A percentile compares a stretch with the other conserved stretches of the same genome.
These are phyloP conservation scores for Meira nashicola DNA, from an alignment of 1,284 basidiomycete species.

Conservation along the genomic window DNA sequence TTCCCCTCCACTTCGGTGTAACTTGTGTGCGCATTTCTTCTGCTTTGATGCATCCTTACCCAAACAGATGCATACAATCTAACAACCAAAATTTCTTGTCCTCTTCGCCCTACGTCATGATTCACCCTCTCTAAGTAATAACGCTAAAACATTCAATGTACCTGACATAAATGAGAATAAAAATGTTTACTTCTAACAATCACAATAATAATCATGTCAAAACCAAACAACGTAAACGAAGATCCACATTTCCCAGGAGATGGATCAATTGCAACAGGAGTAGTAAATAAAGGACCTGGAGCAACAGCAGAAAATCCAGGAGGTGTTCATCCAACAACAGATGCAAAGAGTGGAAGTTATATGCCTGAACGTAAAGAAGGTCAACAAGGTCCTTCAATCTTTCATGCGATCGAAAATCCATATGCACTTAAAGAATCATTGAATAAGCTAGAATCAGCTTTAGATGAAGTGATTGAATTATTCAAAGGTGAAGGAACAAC, in stretches of 20 bases:
- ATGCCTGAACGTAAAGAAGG: conserved; percentile 2
- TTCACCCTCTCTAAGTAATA: too few relatives aligned
- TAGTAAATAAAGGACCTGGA: background rate
- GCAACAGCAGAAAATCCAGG: conserved; percentile 13
- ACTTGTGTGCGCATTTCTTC: too few relatives aligned
- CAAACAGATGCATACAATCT: too few relatives aligned
- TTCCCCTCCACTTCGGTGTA: too few relatives aligned
- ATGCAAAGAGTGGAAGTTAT: conserved; percentile 14
- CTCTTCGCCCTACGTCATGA: too few relatives aligned
- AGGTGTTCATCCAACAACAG: conserved; percentile 8
- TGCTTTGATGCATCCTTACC: too few relatives aligned
- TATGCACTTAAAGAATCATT: conserved; percentile 37
- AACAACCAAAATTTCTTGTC: too few relatives aligned
- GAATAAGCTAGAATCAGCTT: conserved; percentile 28
- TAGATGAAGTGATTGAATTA: conserved; percentile 38
- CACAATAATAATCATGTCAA: too few relatives aligned
- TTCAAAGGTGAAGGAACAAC: conserved; percentile 42
- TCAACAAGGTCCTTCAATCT: conserved; percentile 28
- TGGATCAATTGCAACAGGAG: conserved; percentile 3
- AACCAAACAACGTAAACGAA: too few relatives aligned
- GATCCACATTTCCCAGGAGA: conserved; percentile 3
- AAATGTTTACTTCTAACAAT: too few relatives aligned
- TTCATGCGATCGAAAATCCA: conserved; percentile 38
- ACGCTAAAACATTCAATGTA: too few relatives aligned
- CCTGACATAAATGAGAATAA: too few relatives aligned